These are phyloP conservation scores for Boeremia exigua DNA, from an alignment of 2,329 filamentous ascomycete genomes.

Conservation along the genomic window DNA sequence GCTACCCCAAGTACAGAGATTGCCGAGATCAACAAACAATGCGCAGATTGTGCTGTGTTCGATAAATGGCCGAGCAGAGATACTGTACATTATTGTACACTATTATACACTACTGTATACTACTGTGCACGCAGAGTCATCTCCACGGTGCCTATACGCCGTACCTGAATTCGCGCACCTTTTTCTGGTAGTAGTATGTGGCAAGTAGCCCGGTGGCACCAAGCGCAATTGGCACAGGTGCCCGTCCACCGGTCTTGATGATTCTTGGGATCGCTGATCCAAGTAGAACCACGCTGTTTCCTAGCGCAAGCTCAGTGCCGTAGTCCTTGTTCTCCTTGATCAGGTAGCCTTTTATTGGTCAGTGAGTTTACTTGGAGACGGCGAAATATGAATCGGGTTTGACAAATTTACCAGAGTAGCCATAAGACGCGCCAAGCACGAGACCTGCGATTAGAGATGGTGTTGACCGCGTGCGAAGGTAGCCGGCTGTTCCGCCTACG, in stretches of 20 bases:
- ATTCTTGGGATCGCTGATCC: constrained; percentile 36
- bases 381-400: too few relatives aligned
- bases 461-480: constrained; percentile 35
- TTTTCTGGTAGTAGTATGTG: constrained; percentile 39
- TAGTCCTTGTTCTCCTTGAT: constrained; percentile 41
- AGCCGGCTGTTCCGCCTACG: constrained; percentile 38
- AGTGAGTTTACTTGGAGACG: background rate
- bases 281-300: constrained; percentile 32
- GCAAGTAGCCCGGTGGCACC: constrained; percentile 33
- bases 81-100: background rate
- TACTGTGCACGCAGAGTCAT: background rate
- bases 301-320: constrained; percentile 36
- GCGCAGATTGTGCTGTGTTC: too few relatives aligned
- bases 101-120: background rate
- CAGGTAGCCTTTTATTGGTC: constrained; percentile 24
- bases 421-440: constrained; percentile 34
- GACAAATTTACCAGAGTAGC: constrained; percentile 27
- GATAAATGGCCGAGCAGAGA: background rate
- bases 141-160: constrained; percentile 22
- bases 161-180: constrained; percentile 39
- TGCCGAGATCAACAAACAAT: too few relatives aligned
- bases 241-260: constrained; percentile 35
- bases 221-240: constrained; percentile 35
- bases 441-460: constrained; percentile 37
- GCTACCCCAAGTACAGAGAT: too few relatives aligned